These are phyloP conservation scores for Cenchrus fungigraminus DNA, from an alignment of 176 grass and related monocot genomes.

Conservation along the genomic window DNA sequence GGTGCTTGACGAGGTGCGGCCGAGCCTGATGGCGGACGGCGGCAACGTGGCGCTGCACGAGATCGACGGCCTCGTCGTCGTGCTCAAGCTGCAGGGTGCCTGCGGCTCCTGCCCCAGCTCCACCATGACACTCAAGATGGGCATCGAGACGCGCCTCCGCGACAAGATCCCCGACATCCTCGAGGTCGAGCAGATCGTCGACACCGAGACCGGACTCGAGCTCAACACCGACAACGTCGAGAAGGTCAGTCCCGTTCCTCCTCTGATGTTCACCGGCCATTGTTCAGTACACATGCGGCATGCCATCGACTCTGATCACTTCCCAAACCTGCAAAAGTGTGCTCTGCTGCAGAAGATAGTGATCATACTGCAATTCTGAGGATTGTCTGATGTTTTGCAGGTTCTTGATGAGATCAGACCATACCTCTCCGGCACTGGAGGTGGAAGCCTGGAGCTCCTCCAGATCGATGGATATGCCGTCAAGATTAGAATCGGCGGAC, in stretches of 20 bases:
- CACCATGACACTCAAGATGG: slow-evolving; percentile 98
- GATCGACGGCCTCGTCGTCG: slow-evolving; percentile 91
- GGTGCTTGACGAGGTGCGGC: slow-evolving; percentile 83
- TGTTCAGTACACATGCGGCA: neutral
- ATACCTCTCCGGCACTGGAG: slow-evolving; percentile 88
- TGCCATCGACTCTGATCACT: neutral
- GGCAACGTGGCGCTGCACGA: slow-evolving; percentile 94
- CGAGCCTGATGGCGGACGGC: slow-evolving; percentile 89
- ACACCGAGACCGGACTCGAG: slow-evolving; percentile 93
- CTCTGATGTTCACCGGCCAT: neutral
- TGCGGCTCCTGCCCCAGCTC: slow-evolving; percentile 98
- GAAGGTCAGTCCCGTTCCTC: slow-evolving; percentile 52
- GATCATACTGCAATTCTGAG: slow-evolving; percentile 13
- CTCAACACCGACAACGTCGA: slow-evolving; percentile 83
- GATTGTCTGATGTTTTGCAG: slow-evolving; percentile 44
- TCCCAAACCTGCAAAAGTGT: neutral
- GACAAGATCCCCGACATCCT: slow-evolving; percentile 96
- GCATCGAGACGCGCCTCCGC: slow-evolving; percentile 85
- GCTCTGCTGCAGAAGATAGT: neutral
- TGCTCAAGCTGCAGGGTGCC: slow-evolving; percentile 91
- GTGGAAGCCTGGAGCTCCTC: slow-evolving; percentile 75
- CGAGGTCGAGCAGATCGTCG: slow-evolving; percentile 83
- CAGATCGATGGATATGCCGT: slow-evolving; percentile 70
- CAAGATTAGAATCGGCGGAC: slow-evolving; percentile 75
- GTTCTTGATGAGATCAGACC: slow-evolving; percentile 95